phyloP scores from a whole-genome alignment of 164 flowering plant species.

The Dillenia suffruticosa region DNA sequence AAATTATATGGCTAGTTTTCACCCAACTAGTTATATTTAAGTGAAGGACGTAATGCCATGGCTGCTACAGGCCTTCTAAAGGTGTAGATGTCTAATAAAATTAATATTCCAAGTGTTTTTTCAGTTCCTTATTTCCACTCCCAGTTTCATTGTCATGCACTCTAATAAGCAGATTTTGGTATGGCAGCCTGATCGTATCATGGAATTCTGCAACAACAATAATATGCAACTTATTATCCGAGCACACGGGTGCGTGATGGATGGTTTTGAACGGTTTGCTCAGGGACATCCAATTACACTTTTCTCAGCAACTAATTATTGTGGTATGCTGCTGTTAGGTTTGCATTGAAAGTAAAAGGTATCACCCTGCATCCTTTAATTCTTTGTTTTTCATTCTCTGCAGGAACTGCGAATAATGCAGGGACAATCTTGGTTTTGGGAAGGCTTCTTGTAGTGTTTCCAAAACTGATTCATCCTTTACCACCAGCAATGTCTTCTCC shows the following conservation, averaged over 20 bases:
- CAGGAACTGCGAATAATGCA: constrained; percentile 99
- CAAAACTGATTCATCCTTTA: constrained; percentile 96
- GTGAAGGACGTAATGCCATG: too few species aligned
- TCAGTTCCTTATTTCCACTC: too few species aligned
- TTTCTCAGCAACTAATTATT: constrained; percentile 98
- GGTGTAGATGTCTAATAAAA: too few species aligned
- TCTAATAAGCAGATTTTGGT: too few species aligned
- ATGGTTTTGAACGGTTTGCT: constrained; percentile 98
- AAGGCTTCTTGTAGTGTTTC: constrained; percentile 97
- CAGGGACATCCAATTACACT: constrained; percentile 98
- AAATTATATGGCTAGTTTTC: too few species aligned
- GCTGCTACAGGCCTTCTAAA: too few species aligned
- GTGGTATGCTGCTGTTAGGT: constrained; percentile 57
- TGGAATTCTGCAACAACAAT: constrained; percentile 81
- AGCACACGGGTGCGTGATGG: constrained; percentile 87
- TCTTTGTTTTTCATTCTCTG: constrained; percentile 5
- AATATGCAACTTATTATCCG: constrained; percentile 81
- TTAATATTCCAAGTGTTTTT: too few species aligned
- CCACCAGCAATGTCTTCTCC: constrained; percentile 95
- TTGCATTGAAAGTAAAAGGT: background rate
- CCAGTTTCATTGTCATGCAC: too few species aligned
- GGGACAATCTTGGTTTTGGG: constrained; percentile 99
- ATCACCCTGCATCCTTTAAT: constrained; percentile 1
- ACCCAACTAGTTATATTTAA: too few species aligned
- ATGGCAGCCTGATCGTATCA: constrained; percentile 93